These are phyloP conservation scores for Oryza meridionalis DNA, from an alignment of 176 grass and related monocot genomes.

Conservation along the genomic window DNA sequence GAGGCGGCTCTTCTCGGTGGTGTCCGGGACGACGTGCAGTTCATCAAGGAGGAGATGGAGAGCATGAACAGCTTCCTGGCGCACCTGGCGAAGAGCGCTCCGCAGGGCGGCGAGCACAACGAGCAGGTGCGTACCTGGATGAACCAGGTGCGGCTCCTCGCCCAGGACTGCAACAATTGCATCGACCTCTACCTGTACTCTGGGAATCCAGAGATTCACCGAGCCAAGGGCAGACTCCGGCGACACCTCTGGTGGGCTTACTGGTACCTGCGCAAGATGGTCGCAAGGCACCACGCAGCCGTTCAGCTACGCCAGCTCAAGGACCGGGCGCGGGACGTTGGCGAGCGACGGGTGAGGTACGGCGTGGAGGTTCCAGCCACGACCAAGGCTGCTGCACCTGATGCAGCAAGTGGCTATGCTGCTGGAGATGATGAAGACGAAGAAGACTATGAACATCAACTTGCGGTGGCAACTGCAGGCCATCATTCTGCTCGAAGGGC, in stretches of 20 bases:
- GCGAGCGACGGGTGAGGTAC: slow-evolving; percentile 10
- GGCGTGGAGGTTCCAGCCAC: not conserved
- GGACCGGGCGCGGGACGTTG: not conserved
- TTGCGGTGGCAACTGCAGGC: no score
- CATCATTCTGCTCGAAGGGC: not conserved
- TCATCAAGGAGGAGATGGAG: not conserved
- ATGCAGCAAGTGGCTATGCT: not conserved
- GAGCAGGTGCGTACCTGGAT: slow-evolving; percentile 13
- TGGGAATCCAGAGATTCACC: not conserved
- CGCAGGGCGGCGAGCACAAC: not conserved
- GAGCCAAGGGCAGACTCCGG: not conserved
- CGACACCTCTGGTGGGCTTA: not conserved
- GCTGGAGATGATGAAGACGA: not conserved
- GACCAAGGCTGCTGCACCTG: not conserved
- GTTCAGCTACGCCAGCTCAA: not conserved
- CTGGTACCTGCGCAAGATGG: not conserved
- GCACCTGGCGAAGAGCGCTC: slow-evolving; percentile 3
- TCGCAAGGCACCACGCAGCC: not conserved
- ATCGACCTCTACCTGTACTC: slow-evolving; percentile 14
- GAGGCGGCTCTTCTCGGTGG: no score
- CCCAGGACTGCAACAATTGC: slow-evolving; percentile 17
- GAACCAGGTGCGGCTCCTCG: slow-evolving; percentile 12
- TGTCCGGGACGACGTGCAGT: no score
- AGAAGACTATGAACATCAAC: not conserved
- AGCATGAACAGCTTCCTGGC: slow-evolving; percentile 14